Percentiles rank a stretch among this genome's conserved stretches.
Evolutionary conservation across 2,329 filamentous ascomycete species (phyloP).

Genomic region (Fusarium tanahbumbuense): DNA sequence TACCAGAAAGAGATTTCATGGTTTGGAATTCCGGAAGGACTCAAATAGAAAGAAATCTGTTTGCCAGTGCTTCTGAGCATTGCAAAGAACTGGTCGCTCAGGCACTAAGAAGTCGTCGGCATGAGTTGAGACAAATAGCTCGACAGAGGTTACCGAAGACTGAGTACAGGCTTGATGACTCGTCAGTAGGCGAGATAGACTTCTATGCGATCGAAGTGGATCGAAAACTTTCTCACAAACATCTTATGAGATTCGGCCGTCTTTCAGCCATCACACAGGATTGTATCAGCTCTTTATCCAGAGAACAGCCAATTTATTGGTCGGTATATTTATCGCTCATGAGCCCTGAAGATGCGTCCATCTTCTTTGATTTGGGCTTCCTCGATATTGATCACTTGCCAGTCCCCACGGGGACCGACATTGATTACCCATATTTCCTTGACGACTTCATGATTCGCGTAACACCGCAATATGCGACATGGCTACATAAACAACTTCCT

Average conservation of each 20-base stretch:
- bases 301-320: fast-evolving
- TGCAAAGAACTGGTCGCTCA: neutral
- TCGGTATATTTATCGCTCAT: too few relatives aligned
- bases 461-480: neutral
- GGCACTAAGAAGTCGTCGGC: neutral
- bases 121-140: fast-evolving
- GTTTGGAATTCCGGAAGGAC: too few relatives aligned
- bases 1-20: neutral
- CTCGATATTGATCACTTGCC: too few relatives aligned
- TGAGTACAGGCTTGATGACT: fast-evolving
- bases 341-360: too few relatives aligned
- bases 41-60: too few relatives aligned
- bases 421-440: too few relatives aligned
- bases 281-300: fast-evolving
- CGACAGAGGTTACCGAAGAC: neutral
- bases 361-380: too few relatives aligned
- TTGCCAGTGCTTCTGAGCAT: neutral
- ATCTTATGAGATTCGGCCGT: fast-evolving
- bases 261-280: neutral
- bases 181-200: neutral
- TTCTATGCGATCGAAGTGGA: neutral
- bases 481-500: neutral
- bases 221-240: neutral
- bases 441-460: too few relatives aligned
- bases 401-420: too few relatives aligned